Evolutionary conservation across 805 yeast genomes (phyloP).

Genomic region (Candida sonorensis): DNA sequence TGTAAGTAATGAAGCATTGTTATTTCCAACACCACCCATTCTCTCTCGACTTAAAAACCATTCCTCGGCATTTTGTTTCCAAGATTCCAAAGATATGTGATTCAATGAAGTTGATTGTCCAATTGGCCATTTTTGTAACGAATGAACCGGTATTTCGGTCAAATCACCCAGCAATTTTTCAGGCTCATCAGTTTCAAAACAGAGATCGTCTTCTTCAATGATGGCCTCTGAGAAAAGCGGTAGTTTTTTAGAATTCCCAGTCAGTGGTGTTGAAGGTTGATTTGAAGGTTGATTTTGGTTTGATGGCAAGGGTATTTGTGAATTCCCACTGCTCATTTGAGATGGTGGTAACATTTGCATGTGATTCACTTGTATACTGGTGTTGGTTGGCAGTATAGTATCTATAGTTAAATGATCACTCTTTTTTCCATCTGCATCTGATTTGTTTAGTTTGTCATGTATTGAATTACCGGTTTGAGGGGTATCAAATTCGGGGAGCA

Average conservation of each 20-base stretch:
- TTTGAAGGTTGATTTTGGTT: too few relatives aligned
- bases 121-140: slow-evolving; percentile 12
- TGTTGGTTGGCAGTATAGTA: too few relatives aligned
- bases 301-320: too few relatives aligned
- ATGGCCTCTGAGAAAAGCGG: slow-evolving; percentile 6
- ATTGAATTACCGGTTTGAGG: not conserved
- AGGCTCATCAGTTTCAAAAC: not conserved
- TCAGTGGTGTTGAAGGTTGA: too few relatives aligned
- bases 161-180: slow-evolving; percentile 11
- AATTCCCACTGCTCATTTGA: too few relatives aligned
- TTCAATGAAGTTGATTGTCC: slow-evolving; percentile 4
- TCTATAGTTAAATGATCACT: not conserved
- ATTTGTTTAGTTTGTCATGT: not conserved
- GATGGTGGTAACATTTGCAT: too few relatives aligned
- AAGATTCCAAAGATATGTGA: slow-evolving; percentile 23
- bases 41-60: slow-evolving; percentile 21
- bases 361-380: too few relatives aligned
- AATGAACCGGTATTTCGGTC: slow-evolving; percentile 17
- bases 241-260: too few relatives aligned
- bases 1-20: too few relatives aligned
- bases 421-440: not conserved
- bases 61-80: slow-evolving; percentile 17
- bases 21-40: too few relatives aligned
- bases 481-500: slow-evolving; percentile 3
- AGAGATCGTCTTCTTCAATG: slow-evolving; percentile 4